Evolutionary conservation across 108 stramenopile genomes (phyloP), one percentile per base, ranked within the genome.

Genomic region (Aurantiochytrium sp.): DNA sequence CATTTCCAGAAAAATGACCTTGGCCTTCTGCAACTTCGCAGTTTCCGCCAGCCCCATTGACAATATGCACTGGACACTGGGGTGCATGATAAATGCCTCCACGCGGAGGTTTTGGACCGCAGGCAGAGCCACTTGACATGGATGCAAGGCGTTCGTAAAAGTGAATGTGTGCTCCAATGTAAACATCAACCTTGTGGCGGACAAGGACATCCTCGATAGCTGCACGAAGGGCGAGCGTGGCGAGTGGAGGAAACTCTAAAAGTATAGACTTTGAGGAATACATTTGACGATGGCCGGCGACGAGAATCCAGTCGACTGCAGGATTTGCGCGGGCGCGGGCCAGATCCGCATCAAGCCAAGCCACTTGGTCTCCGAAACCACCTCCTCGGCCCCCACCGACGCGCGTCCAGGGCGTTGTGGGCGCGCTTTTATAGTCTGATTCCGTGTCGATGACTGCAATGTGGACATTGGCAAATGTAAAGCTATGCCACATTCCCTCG

Each of bases 41-140:
- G 91, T 92, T 92, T 5, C 93, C 93, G 10, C 89, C 92, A 5
- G 92, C 93, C 4, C 93, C 93, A 51, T 90, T 91, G 42, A 92
- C 90, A 23, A 93, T 29, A 87, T 93, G 91, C 6, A 88, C 72
- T n/a, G 91, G 87, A 21, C 90, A 91, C 10, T 19, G 49, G 16
- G 91, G 71, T 8, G 53, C 53, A 16, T 28, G 58, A 5, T 44
- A 44, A 12, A 47, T 42, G 6, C 25, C 19, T 35, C 23, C 49
- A 1, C n/a, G 5, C 3, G 42, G 42, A 8, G 64, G 42, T 12
- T 14, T 12, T 23, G 25, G 42, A 10, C 64, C 64, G 28, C 23
- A 28, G 2, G 29, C 42, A 8, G 19, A 5, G 19, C 44, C 43
- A 5, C 57, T 8, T 16, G 8, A 18, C 5, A 69, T 16, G n/a